Evolutionary conservation across 257 asterid genomes (phyloP).

Genomic region (Lycium barbarum): DNA sequence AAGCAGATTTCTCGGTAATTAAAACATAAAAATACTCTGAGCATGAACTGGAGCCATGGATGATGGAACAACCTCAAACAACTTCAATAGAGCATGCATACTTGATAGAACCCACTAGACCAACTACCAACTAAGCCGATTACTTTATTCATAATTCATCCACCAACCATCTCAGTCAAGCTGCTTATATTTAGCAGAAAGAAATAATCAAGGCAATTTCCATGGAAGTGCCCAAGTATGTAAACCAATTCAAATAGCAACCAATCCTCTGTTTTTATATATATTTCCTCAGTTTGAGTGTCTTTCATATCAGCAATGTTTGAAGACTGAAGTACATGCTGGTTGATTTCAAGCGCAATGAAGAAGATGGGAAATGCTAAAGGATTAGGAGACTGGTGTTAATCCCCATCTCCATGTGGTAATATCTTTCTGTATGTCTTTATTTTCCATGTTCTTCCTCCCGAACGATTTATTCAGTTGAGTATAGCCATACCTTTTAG

Average conservation of each 20-base stretch:
- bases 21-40: neutral
- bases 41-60: neutral
- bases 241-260: neutral
- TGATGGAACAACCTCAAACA: neutral
- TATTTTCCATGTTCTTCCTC: neutral
- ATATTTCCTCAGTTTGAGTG: neutral
- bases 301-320: neutral
- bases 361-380: neutral
- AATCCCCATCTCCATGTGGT: neutral
- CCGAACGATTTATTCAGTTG: constrained; percentile 4
- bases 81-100: neutral
- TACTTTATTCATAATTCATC: neutral
- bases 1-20: neutral
- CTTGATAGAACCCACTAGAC: neutral
- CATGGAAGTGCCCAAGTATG: neutral
- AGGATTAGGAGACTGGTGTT: neutral
- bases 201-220: neutral
- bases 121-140: constrained; percentile 8
- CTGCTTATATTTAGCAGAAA: constrained; percentile 9
- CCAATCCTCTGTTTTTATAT: neutral
- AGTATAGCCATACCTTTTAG: constrained; percentile 65
- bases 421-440: neutral
- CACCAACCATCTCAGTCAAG: neutral
- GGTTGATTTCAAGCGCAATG: neutral
- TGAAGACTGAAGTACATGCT: neutral